Percentiles rank a stretch among this genome's conserved stretches.
phyloP scores from a whole-genome alignment of 176 grass and related monocot species.

The Ensete ventricosum region DNA sequence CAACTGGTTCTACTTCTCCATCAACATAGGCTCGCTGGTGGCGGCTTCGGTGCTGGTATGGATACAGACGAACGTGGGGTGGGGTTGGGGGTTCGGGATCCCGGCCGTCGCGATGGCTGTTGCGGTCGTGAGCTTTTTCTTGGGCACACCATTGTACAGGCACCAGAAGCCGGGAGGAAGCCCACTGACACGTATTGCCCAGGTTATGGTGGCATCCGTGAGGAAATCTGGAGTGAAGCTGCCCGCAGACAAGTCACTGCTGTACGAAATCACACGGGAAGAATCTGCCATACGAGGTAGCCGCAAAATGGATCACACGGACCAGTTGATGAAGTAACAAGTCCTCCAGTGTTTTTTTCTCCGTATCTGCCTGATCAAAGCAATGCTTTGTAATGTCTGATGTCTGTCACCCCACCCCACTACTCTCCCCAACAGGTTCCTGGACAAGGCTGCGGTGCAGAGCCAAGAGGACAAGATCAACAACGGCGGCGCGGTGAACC shows the following conservation, averaged over 20 bases:
- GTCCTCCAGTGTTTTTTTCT: too few relatives aligned
- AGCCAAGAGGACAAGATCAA: background rate
- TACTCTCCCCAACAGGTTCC: background rate
- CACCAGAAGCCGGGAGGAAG: constrained; percentile 15
- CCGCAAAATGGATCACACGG: constrained; percentile 9
- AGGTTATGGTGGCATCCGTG: constrained; percentile 5
- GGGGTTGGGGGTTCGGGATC: constrained; percentile 12
- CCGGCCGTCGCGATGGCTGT: constrained; percentile 1
- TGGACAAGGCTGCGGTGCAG: constrained; percentile 16
- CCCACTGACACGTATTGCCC: background rate
- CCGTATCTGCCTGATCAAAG: background rate
- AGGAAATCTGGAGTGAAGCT: constrained; percentile 1
- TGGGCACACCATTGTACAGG: constrained; percentile 10
- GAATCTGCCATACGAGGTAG: constrained; percentile 2
- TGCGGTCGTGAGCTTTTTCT: constrained; percentile 5
- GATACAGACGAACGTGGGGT: constrained; percentile 13
- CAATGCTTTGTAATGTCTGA: background rate
- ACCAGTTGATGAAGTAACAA: background rate
- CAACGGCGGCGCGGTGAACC: background rate
- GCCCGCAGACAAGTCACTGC: background rate
- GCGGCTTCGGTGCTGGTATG: constrained; percentile 10
- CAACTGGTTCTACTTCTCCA: constrained; percentile 17
- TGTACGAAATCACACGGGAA: background rate
- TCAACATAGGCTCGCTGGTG: constrained; percentile 9
- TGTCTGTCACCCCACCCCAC: background rate